Evolutionary conservation across 2,329 filamentous ascomycete species (phyloP).

Genomic region (Monilinia aucupariae): DNA sequence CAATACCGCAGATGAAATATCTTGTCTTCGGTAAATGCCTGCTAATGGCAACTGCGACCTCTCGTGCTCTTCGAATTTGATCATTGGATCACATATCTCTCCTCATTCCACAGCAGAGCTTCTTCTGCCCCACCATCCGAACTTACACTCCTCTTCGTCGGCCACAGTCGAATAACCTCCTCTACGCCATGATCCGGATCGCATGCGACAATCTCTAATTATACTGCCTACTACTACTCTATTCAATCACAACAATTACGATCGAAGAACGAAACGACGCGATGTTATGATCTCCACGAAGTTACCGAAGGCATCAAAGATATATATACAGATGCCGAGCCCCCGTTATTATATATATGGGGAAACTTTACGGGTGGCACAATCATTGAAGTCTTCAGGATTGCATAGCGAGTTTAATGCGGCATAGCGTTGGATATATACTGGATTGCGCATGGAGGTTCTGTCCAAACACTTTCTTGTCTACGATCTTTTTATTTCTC

Average conservation of each 20-base stretch:
- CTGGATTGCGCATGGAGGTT: slow-evolving; percentile 26
- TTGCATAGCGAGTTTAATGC: slow-evolving; percentile 30
- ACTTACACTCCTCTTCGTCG: slow-evolving; percentile 33
- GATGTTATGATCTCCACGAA: slow-evolving; percentile 31
- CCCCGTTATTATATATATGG: slow-evolving; percentile 18
- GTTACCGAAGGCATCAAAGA: slow-evolving; percentile 34
- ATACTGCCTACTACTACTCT: slow-evolving; percentile 15
- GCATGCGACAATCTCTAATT: slow-evolving; percentile 12
- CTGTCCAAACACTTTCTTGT: slow-evolving; percentile 17
- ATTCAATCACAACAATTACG: slow-evolving; percentile 22
- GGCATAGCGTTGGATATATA: slow-evolving; percentile 31
- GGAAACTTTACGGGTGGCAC: slow-evolving; percentile 19
- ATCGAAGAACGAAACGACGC: slow-evolving; percentile 25
- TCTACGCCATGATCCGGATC: slow-evolving; percentile 28
- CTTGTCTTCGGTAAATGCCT: slow-evolving; percentile 36
- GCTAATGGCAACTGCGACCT: slow-evolving; percentile 33
- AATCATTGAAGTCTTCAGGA: slow-evolving; percentile 27
- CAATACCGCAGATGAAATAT: slow-evolving; percentile 34
- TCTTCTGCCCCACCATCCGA: slow-evolving; percentile 32
- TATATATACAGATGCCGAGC: slow-evolving; percentile 7
- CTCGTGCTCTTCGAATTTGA: slow-evolving; percentile 33
- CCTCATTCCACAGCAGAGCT: slow-evolving; percentile 32
- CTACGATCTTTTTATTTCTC: slow-evolving; percentile 18
- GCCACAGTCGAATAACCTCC: slow-evolving; percentile 30
- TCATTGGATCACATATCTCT: slow-evolving; percentile 33